phyloP scores from a whole-genome alignment of 2,329 filamentous ascomycete species.

The Hypoxylon sp. region DNA sequence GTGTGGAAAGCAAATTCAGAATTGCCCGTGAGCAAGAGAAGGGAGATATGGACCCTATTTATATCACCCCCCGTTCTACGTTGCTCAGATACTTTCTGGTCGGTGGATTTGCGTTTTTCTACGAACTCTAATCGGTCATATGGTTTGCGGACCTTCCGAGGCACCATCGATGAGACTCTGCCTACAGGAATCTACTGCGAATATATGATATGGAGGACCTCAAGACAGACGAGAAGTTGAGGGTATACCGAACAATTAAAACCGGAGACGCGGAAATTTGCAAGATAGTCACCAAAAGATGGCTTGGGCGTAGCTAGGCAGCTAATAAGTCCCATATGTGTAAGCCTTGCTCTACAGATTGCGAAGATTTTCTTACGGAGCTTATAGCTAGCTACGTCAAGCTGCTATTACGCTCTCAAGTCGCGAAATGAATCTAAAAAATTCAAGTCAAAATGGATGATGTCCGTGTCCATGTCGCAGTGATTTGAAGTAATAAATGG shows the following conservation, averaged over 20 bases:
- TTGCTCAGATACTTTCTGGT: not conserved
- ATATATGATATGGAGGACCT: not conserved
- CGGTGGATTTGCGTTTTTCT: too few relatives aligned
- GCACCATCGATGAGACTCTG: not conserved
- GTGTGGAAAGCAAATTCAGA: not conserved
- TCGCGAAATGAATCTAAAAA: not conserved
- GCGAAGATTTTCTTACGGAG: not conserved
- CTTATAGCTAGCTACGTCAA: not conserved
- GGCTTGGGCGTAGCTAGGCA: too few relatives aligned
- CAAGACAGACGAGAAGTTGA: not conserved
- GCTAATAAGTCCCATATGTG: too few relatives aligned
- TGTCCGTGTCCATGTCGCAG: not conserved
- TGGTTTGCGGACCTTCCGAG: not conserved
- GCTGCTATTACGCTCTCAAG: too few relatives aligned
- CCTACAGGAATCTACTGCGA: too few relatives aligned
- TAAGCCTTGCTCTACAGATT: too few relatives aligned
- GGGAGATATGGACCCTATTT: not conserved
- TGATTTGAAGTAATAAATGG: not conserved
- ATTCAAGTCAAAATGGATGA: not conserved
- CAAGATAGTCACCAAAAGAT: not conserved
- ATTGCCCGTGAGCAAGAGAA: not conserved
- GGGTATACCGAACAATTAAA: not conserved
- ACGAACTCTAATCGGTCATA: not conserved
- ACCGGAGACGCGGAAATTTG: not conserved
- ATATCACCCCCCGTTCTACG: not conserved